These are phyloP conservation scores for Xylaria cubensis DNA, from an alignment of 495 filamentous ascomycete genomes.

Conservation along the genomic window DNA sequence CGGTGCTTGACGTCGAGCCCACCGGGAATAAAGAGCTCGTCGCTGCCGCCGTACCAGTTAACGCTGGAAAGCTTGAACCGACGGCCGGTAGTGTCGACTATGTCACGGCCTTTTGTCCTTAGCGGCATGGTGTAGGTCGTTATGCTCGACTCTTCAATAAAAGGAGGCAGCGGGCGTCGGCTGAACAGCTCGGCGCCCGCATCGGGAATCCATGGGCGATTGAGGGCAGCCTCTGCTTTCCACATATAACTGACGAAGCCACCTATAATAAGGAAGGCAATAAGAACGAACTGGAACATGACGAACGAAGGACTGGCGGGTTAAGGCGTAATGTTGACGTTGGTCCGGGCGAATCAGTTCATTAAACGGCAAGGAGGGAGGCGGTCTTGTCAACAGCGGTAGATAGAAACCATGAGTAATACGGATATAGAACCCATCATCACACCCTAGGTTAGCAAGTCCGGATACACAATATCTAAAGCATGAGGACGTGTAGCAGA, in stretches of 20 bases:
- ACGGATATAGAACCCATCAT: slow-evolving; percentile 19
- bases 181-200: slow-evolving; percentile 47
- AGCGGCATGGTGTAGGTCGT: slow-evolving; percentile 57
- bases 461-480: slow-evolving; percentile 1
- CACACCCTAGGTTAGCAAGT: neutral
- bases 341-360: neutral
- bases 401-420: slow-evolving; percentile 18
- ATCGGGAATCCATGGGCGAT: slow-evolving; percentile 51
- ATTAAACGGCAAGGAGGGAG: neutral
- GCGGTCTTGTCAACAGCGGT: neutral
- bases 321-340: neutral
- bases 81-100: slow-evolving; percentile 59
- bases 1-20: slow-evolving; percentile 66
- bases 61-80: slow-evolving; percentile 63
- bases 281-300: slow-evolving; percentile 44
- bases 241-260: slow-evolving; percentile 46
- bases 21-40: slow-evolving; percentile 64
- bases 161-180: slow-evolving; percentile 49
- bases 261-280: slow-evolving; percentile 42
- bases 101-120: slow-evolving; percentile 57
- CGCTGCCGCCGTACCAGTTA: slow-evolving; percentile 70
- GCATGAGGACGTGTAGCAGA: neutral
- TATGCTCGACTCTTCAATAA: slow-evolving; percentile 47
- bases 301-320: neutral
- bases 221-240: slow-evolving; percentile 49